Base-by-base conservation (phyloP, 75 land plant species). In the Picea glauca region DNA sequence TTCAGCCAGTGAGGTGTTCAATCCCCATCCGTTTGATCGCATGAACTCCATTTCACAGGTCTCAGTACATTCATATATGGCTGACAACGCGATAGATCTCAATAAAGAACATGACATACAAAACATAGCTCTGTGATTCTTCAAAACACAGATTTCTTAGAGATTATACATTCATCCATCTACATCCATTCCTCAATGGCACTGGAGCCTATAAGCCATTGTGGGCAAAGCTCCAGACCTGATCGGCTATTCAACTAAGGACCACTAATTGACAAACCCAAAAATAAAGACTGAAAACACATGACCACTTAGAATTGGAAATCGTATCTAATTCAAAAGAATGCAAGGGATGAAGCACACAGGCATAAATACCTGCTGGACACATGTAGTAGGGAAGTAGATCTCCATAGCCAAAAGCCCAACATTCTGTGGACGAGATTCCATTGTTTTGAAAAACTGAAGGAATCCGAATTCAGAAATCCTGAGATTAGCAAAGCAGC, bases 341-440 rank as follows among this genome's bases (percentile, higher is more conserved):
- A 15, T 15, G 64, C 62, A 79, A 43, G 31, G 72, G 13, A 76
- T 32, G 18, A 59, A 62, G 40, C 50, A 68, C 2, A 3, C n/a
- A 35, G 18, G 15, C 26, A n/a, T n/a, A 21, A 23, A 77, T n/a
- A 93, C 98, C 98, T 95, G 96, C 56, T 77, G 87, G 40, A 96
- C 90, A 61, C 87, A 96, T 18, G 90, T 87, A 11, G 99, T 86
- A 76, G 99, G 99, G 79, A 96, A 96, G 85, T 96, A 96, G 81
- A 96, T 90, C 13, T 96, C 99, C 91, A 96, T 86, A 58, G 99
- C 99, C 57, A 96, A 85, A 65, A 96, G 91, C 78, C 99, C 99
- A 5, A 94, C 99, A 84, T 88, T 87, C 74, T 89, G 79, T 40
- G 76, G 81, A 64, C 23, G 78, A 5, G 83, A 81, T 20, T 72